Conservation (phyloP, 495 filamentous ascomycete species). For the Xylaria acuta region DNA sequence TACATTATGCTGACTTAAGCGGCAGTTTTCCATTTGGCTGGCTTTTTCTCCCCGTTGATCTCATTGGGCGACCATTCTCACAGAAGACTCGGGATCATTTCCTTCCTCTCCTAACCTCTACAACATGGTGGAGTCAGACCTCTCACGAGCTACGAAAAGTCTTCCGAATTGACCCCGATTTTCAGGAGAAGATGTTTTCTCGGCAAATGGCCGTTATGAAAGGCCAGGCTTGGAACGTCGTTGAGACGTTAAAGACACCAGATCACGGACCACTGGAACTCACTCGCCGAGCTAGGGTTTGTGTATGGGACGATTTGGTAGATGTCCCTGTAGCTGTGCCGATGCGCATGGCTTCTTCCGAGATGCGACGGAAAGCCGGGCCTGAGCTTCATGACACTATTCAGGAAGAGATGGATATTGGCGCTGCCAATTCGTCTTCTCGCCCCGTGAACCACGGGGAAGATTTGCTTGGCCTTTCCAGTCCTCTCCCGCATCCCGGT, state of each 20-base stretch:
- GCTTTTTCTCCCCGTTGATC: slow-evolving; percentile 94
- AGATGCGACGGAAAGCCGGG: slow-evolving; percentile 68
- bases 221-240: slow-evolving; percentile 98
- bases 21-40: slow-evolving; percentile 94
- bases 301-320: slow-evolving; percentile 97
- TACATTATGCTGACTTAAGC: slow-evolving; percentile 28
- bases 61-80: slow-evolving; percentile 96
- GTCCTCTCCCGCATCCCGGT: slow-evolving; percentile 75
- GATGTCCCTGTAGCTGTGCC: slow-evolving; percentile 94
- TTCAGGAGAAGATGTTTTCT: slow-evolving; percentile 97
- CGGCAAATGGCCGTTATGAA: slow-evolving; percentile 98
- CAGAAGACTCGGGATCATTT: slow-evolving; percentile 92
- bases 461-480: slow-evolving; percentile 77
- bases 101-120: slow-evolving; percentile 89
- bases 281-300: slow-evolving; percentile 86
- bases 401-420: slow-evolving; percentile 91
- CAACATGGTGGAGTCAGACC: slow-evolving; percentile 95
- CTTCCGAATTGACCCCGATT: slow-evolving; percentile 91
- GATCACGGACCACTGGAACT: slow-evolving; percentile 95
- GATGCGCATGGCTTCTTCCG: slow-evolving; percentile 79
- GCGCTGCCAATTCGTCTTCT: slow-evolving; percentile 68
- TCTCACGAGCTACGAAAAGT: slow-evolving; percentile 81
- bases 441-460: slow-evolving; percentile 28
- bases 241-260: slow-evolving; percentile 89
- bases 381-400: slow-evolving; percentile 44